Base-by-base conservation (phyloP, 2,329 filamentous ascomycete genomes). In the Didymella pinodella region DNA sequence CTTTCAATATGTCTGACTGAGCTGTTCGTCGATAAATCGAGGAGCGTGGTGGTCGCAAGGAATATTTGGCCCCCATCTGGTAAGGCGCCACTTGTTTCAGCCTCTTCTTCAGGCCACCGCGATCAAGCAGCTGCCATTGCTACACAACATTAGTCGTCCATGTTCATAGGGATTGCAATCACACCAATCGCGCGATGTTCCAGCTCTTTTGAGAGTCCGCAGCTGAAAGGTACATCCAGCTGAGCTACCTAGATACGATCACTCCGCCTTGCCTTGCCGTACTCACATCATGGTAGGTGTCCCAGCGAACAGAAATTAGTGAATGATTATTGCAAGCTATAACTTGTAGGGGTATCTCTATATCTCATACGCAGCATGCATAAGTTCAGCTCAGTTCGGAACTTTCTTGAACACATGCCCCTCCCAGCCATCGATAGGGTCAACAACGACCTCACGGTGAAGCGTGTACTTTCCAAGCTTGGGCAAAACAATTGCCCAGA, bases 401-500 rank as follows among this genome's bases (percentile, higher is more conserved):
- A 72, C 64, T 10, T 63, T 59, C 40, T 70, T 75, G 55, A 79
- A 79, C 3, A 75, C 64, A 62, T 75, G 75, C 54, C 77, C 70
- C 63, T 75, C 72, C 77, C 77, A 79, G 1, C 77, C 78, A 65
- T 78, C 77, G 48, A 72, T 65, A 3, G 69, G 63, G 40, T 70
- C 67, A 29, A 73, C 64, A 20, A 75, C 63, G 5, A 73, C 68
- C 61, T 77, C 75, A 53, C 77, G 72, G 38, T 72, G 67, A 7
- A 79, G 65, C 43, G 68, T 72, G 57, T 79, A 79, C 16, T 65
- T 64, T 2, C 77, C 77, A n/a, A 79, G 48, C 49, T 78, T 76
- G 0, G 83, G 83, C 59, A 84, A 58, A 7, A 84, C 48, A 8
- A 82, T 70, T 1, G 82, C 81, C 83, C 83, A 85, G 7, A 83